Conservation (phyloP, 169 alveolate genomes). For the Cardiosporidium cionae region DNA sequence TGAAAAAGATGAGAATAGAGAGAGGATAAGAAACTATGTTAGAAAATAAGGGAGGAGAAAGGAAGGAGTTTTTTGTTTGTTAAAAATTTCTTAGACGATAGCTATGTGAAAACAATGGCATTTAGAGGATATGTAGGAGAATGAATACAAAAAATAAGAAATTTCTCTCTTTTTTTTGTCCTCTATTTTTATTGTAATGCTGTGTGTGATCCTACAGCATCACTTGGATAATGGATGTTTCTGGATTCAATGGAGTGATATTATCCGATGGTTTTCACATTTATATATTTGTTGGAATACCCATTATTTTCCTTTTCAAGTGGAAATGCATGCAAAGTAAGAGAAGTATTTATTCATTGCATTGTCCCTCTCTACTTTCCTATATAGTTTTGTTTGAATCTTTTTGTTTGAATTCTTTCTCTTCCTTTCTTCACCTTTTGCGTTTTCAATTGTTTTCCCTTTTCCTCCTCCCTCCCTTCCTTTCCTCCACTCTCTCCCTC, state of each 20-base stretch:
- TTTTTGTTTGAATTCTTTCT: not conserved
- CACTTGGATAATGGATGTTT: slow-evolving; percentile 62
- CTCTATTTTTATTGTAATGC: slow-evolving; percentile 1
- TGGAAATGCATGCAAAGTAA: slow-evolving; percentile 45
- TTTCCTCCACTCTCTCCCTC: too few relatives aligned
- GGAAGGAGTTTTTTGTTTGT: too few relatives aligned
- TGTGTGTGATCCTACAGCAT: slow-evolving; percentile 15
- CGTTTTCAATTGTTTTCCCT: not conserved
- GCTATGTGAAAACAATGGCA: too few relatives aligned
- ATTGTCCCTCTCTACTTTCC: not conserved
- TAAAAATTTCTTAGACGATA: too few relatives aligned
- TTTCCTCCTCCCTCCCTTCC: too few relatives aligned
- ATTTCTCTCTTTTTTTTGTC: not conserved
- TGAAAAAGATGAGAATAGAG: too few relatives aligned
- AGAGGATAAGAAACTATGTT: too few relatives aligned
- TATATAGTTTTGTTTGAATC: not conserved
- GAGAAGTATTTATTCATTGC: not conserved
- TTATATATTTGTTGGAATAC: slow-evolving; percentile 76
- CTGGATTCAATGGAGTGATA: slow-evolving; percentile 81
- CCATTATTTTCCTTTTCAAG: slow-evolving; percentile 43
- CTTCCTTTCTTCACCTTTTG: not conserved
- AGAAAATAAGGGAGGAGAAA: too few relatives aligned
- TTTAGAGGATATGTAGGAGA: too few relatives aligned
- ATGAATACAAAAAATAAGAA: too few relatives aligned
- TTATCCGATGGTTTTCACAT: slow-evolving; percentile 71